Evolutionary conservation across 371 early-diverging fungal species (phyloP).

Genomic region (Actinomucor elegans): DNA sequence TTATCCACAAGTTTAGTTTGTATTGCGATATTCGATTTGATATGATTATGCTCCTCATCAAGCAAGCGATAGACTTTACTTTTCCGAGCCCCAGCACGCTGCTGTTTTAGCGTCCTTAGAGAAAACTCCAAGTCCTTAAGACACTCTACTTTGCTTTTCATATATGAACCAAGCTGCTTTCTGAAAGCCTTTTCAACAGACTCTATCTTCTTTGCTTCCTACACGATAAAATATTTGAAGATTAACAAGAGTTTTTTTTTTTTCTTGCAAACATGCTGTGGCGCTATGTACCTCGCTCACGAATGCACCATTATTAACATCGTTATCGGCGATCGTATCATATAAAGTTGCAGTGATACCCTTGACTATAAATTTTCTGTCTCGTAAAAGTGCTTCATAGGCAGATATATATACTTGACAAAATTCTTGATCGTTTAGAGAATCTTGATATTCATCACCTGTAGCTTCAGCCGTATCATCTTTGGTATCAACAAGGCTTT

Average conservation of each 20-base stretch:
- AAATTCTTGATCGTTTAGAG: constrained; percentile 41
- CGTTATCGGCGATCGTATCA: neutral
- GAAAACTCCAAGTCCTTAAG: constrained; percentile 5
- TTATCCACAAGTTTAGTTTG: constrained; percentile 31
- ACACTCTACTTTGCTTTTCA: constrained; percentile 4
- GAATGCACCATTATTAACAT: no score
- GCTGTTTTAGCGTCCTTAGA: neutral
- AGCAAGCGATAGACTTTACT: neutral
- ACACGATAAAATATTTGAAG: no score
- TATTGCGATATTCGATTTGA: neutral
- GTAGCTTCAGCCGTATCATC: constrained; percentile 24
- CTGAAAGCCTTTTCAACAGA: constrained; percentile 2
- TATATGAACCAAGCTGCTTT: neutral
- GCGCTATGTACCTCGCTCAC: no score
- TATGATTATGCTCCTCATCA: neutral
- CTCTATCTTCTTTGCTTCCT: neutral
- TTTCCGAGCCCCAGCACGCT: neutral
- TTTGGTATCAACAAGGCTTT: constrained; percentile 26
- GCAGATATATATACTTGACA: constrained; percentile 27
- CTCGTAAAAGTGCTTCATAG: constrained; percentile 26
- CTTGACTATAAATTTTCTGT: constrained; percentile 26
- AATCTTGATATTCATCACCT: constrained; percentile 44
- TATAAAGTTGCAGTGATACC: constrained; percentile 11
- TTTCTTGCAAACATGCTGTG: no score
- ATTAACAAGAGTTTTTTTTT: no score